Percentiles rank a stretch among this genome's conserved stretches.
These are phyloP conservation scores for Helianthus annuus DNA, from an alignment of 129 eudicot species.

Conservation along the genomic window DNA sequence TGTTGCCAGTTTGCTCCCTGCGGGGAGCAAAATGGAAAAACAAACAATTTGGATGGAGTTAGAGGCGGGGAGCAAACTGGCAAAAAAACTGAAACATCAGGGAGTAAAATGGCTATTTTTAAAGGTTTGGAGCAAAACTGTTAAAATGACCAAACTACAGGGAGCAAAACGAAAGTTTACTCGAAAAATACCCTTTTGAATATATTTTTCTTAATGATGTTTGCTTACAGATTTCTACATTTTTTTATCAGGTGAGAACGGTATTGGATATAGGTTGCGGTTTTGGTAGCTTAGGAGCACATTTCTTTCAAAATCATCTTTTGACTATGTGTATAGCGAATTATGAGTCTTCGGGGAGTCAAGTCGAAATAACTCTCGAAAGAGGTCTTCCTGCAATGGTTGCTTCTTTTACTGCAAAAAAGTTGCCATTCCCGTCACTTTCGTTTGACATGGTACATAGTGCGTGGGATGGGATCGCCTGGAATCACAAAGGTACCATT, in stretches of 20 bases:
- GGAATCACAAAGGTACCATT: constrained; percentile 81
- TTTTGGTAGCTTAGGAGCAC: constrained; percentile 97
- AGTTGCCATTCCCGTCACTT: constrained; percentile 86
- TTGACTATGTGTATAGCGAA: constrained; percentile 92
- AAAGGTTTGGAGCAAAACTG: too few relatives aligned
- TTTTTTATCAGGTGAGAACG: constrained; percentile 76
- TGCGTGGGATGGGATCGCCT: constrained; percentile 77
- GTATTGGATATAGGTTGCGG: constrained; percentile 98
- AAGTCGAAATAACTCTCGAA: constrained; percentile 93
- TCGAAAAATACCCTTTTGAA: constrained; percentile 19
- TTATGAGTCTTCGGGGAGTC: constrained; percentile 98
- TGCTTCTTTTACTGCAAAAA: constrained; percentile 78
- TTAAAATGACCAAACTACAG: too few relatives aligned
- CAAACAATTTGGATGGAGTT: too few relatives aligned
- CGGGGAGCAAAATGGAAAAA: too few relatives aligned
- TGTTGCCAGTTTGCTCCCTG: too few relatives aligned
- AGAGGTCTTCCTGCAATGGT: constrained; percentile 99
- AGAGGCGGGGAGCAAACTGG: too few relatives aligned
- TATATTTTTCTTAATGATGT: not conserved
- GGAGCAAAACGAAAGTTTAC: too few relatives aligned
- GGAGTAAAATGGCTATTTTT: too few relatives aligned
- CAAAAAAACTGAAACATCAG: too few relatives aligned
- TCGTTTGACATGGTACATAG: constrained; percentile 97
- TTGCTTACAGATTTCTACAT: constrained; percentile 4
- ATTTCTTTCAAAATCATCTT: constrained; percentile 63